Evolutionary conservation across 306 rosid species (phyloP), one percentile per base, ranked within the genome.

Genomic region (Bauhinia variegata): DNA sequence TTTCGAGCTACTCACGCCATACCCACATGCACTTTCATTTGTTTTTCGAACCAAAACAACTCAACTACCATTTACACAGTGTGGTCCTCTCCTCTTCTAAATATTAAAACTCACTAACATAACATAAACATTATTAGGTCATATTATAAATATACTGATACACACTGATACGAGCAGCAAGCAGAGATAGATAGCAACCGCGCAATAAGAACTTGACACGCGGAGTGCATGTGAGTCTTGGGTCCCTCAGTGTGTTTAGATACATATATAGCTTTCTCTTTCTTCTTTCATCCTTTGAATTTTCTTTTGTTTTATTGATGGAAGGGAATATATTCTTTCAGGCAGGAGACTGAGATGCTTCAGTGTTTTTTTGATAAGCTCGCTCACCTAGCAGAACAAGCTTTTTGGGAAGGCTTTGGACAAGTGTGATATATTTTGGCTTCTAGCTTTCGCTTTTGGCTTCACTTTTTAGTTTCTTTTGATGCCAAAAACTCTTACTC

Each of bases 11-110:
- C 68, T 73, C 34, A 42, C 74, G 72, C 64, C 95, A 73, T 71
- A 14, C 51, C 78, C 91, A 88, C 91, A 86, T 85, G 91, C 91
- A 75, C 11, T 70, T 70, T 79, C 42, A 65, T 75, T 75, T 72
- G 68, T 63, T 72, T 76, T 73, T 62, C 77, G 67, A 69, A 63
- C 37, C 50, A 65, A 77, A 77, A n/a, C n/a, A n/a, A n/a, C n/a
- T n/a, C n/a, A n/a, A 75, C 73, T 56, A 65, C 7, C 56, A 81
- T 76, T 59, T 8, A 76, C 64, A 79, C 37, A 65, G 89, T 75
- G 84, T 75, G 84, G 86, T 72, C 82, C 89, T 72, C 74, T 46
- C 54, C 38, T 54, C 10, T 12, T 17, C 15, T 30, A n/a, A n/a
- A 70, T 70, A 60, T 67, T 54, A 48, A 36, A 75, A 60, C 74